A percentile compares a stretch with the other conserved stretches of the same genome.
Evolutionary conservation across 148 eudicot species (phyloP).

Genomic region (Beta vulgaris): DNA sequence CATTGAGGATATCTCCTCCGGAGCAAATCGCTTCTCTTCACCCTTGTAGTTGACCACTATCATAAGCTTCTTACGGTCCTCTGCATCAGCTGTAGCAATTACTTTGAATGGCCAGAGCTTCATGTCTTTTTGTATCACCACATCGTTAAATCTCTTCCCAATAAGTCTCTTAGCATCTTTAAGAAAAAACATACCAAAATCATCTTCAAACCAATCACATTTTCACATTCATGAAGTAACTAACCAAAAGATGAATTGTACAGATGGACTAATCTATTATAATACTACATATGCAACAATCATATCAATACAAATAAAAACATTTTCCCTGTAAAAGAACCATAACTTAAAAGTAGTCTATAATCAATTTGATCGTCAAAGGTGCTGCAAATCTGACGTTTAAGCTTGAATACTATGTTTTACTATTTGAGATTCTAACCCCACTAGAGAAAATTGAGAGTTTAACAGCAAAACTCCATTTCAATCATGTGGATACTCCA

Average conservation of each 20-base stretch:
- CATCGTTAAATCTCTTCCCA: background rate
- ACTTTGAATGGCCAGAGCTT: constrained; percentile 13
- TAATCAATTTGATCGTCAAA: too few species aligned
- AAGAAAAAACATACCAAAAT: background rate
- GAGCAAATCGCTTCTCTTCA: background rate
- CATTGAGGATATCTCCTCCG: constrained; percentile 14
- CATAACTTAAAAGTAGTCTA: too few species aligned
- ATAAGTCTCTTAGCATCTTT: constrained; percentile 9
- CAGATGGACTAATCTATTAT: too few species aligned
- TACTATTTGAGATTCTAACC: too few species aligned
- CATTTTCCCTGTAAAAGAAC: too few species aligned
- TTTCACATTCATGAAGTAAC: background rate
- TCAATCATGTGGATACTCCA: too few species aligned
- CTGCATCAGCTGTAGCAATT: background rate
- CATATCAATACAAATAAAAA: too few species aligned
- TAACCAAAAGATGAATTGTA: background rate
- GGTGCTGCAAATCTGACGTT: too few species aligned
- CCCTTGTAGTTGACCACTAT: constrained; percentile 5
- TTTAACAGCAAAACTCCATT: too few species aligned
- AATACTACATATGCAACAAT: too few species aligned
- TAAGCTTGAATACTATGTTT: too few species aligned
- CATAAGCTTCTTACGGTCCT: background rate
- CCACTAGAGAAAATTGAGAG: too few species aligned
- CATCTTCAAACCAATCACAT: background rate
- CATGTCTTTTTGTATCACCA: background rate